phyloP scores from a whole-genome alignment of 2,329 filamentous ascomycete genomes.

The Aureobasidium sp. region DNA sequence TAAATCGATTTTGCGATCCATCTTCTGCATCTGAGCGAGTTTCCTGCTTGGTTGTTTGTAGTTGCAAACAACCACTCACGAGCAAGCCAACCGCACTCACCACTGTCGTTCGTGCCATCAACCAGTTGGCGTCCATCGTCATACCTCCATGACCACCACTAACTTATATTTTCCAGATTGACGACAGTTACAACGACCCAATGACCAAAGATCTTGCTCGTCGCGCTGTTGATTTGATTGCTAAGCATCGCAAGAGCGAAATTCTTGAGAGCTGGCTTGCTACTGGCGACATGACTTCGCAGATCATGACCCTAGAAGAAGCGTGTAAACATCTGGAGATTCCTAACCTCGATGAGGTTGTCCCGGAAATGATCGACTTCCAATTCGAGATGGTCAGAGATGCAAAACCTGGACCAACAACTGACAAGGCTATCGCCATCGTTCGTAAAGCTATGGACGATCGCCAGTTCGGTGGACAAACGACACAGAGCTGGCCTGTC shows the following conservation, averaged over 20 bases:
- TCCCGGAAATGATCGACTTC: slow-evolving; percentile 15
- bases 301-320: slow-evolving; percentile 47
- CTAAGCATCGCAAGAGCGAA: slow-evolving; percentile 47
- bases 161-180: slow-evolving; percentile 28
- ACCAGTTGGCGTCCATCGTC: background rate
- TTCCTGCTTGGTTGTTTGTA: too few species aligned
- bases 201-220: slow-evolving; percentile 40
- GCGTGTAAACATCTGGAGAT: slow-evolving; percentile 40
- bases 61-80: too few species aligned
- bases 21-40: background rate
- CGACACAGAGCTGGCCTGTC: slow-evolving; percentile 53
- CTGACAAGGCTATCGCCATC: slow-evolving; percentile 24
- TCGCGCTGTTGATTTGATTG: slow-evolving; percentile 51
- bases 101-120: background rate
- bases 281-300: slow-evolving; percentile 40
- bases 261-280: slow-evolving; percentile 44
- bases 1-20: background rate
- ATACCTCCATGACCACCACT: too few species aligned
- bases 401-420: slow-evolving; percentile 19
- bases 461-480: slow-evolving; percentile 9
- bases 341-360: background rate
- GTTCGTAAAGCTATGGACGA: slow-evolving; percentile 20
- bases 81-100: too few species aligned
- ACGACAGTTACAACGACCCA: slow-evolving; percentile 37
- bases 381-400: slow-evolving; percentile 18